Evolutionary conservation across 2,329 filamentous ascomycete species (phyloP).

Genomic region (Mariannaea sp.): DNA sequence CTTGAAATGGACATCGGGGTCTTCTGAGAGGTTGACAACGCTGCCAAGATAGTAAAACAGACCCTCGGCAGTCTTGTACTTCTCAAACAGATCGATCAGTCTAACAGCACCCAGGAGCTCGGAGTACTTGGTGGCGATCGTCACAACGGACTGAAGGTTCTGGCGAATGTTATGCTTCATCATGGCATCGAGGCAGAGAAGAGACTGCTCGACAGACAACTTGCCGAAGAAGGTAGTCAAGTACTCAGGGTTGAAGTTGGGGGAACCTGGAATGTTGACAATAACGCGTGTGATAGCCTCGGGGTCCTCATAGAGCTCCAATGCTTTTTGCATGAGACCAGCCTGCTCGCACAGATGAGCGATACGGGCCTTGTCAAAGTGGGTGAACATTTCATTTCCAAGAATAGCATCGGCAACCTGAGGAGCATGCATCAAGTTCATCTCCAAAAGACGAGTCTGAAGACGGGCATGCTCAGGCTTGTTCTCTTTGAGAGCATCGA

Average conservation of each 20-base stretch:
- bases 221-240: slow-evolving; percentile 90
- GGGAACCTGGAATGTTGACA: slow-evolving; percentile 77
- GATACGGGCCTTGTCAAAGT: slow-evolving; percentile 92
- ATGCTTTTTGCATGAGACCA: slow-evolving; percentile 80
- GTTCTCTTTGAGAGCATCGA: slow-evolving; percentile 95
- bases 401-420: slow-evolving; percentile 98
- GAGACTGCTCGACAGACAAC: slow-evolving; percentile 90
- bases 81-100: slow-evolving; percentile 93
- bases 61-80: slow-evolving; percentile 95
- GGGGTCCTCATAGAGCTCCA: slow-evolving; percentile 94
- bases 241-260: slow-evolving; percentile 91
- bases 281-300: slow-evolving; percentile 88
- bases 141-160: slow-evolving; percentile 92
- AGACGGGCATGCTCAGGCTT: slow-evolving; percentile 90
- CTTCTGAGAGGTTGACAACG: slow-evolving; percentile 95
- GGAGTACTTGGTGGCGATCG: slow-evolving; percentile 96
- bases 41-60: slow-evolving; percentile 98
- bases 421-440: slow-evolving; percentile 95
- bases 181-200: slow-evolving; percentile 96
- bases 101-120: slow-evolving; percentile 87
- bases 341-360: slow-evolving; percentile 92
- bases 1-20: slow-evolving; percentile 97
- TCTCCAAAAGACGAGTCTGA: slow-evolving; percentile 93
- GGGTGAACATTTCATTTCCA: slow-evolving; percentile 96
- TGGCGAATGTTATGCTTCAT: slow-evolving; percentile 95